Evolutionary conservation across 148 eudicot species (phyloP).

Genomic region (Dysphania ambrosioides): DNA sequence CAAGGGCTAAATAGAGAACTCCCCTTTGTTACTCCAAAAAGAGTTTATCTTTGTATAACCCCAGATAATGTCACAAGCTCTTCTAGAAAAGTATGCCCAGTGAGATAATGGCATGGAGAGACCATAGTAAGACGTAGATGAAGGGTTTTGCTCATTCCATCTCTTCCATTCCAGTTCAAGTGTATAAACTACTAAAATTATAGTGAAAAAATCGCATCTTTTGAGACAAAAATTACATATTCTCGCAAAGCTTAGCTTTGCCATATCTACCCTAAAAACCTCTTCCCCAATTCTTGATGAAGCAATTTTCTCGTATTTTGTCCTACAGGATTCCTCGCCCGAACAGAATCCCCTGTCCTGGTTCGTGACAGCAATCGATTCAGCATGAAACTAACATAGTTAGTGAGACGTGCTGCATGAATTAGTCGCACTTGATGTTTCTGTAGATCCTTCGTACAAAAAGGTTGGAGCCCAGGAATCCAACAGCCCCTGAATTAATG

Average conservation of each 20-base stretch:
- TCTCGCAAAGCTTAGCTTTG: conserved; percentile 28
- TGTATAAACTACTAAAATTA: conserved; percentile 17
- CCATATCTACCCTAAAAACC: conserved; percentile 23
- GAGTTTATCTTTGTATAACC: not conserved
- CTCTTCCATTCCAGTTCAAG: conserved; percentile 22
- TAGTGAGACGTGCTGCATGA: not conserved
- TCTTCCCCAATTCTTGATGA: not conserved
- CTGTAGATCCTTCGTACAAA: conserved; percentile 66
- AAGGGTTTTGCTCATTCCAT: conserved; percentile 6
- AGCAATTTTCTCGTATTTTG: conserved; percentile 14
- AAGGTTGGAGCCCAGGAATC: conserved; percentile 53
- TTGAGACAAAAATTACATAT: conserved; percentile 27
- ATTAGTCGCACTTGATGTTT: conserved; percentile 62
- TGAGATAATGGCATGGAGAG: not conserved
- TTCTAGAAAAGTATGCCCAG: not conserved
- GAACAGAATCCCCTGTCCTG: conserved; percentile 10
- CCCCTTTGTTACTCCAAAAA: too few species aligned
- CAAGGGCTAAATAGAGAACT: too few species aligned
- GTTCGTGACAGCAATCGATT: conserved; percentile 13
- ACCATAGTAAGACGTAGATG: conserved; percentile 12
- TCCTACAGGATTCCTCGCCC: conserved; percentile 6
- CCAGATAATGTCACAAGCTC: not conserved
- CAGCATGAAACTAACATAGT: conserved; percentile 9
- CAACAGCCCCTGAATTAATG: conserved; percentile 49
- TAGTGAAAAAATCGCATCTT: conserved; percentile 24